These are phyloP conservation scores for Dunaliella primolecta DNA, from an alignment of 139 green algal species.

Conservation along the genomic window DNA sequence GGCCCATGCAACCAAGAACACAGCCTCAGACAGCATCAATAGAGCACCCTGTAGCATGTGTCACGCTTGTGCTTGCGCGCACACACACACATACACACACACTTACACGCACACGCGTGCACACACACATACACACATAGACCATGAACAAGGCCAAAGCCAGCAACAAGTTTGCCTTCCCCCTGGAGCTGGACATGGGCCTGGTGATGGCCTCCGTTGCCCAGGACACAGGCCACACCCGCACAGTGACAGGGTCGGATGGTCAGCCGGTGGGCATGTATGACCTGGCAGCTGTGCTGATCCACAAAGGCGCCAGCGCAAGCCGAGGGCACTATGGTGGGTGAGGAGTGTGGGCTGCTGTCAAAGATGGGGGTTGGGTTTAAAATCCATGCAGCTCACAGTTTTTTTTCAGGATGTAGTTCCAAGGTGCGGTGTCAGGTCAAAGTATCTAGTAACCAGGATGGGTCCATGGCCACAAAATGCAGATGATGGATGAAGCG, in stretches of 20 bases:
- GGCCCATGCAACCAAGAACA: not conserved
- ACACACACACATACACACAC: not conserved
- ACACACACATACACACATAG: conserved; percentile 31
- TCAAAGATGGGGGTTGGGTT: too few relatives aligned
- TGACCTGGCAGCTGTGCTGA: conserved; percentile 75
- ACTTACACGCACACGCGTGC: not conserved
- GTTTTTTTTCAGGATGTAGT: too few relatives aligned
- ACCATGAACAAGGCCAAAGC: conserved; percentile 78
- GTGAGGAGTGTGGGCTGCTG: not conserved
- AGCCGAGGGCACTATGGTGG: conserved; percentile 82
- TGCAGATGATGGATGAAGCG: too few relatives aligned
- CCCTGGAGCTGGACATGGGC: conserved; percentile 61
- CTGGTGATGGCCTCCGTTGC: conserved; percentile 31
- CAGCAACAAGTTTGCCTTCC: conserved; percentile 76
- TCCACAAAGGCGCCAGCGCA: conserved; percentile 80
- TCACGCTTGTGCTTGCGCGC: not conserved
- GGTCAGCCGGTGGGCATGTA: conserved; percentile 40
- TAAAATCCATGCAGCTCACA: too few relatives aligned
- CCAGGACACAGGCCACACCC: not conserved
- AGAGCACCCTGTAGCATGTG: too few relatives aligned
- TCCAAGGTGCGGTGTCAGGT: too few relatives aligned
- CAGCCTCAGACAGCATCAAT: not conserved
- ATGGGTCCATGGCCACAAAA: too few relatives aligned
- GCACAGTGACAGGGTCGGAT: not conserved
- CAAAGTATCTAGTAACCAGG: too few relatives aligned